These are phyloP conservation scores for Sicyos edulis DNA, from an alignment of 306 rosid species.

Conservation along the genomic window DNA sequence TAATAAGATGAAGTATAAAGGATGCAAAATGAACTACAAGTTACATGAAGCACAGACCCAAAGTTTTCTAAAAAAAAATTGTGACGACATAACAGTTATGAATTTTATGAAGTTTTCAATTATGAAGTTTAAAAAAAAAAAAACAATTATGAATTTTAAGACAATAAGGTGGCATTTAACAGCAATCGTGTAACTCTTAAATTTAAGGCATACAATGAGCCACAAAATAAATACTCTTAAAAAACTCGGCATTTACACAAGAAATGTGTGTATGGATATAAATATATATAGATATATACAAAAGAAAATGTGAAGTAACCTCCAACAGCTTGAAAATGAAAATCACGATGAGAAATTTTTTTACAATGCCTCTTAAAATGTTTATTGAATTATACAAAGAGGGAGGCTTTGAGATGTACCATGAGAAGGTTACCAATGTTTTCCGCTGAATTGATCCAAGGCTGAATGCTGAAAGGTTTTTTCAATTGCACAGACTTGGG, in stretches of 20 bases:
- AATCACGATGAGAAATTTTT: no score
- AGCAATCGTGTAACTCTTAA: neutral
- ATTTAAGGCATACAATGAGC: neutral
- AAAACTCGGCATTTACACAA: neutral
- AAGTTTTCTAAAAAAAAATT: neutral
- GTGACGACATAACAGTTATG: neutral
- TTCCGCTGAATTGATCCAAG: conserved; percentile 81
- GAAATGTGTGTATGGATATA: neutral
- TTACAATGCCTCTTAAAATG: conserved; percentile 5
- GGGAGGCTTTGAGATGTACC: conserved; percentile 40
- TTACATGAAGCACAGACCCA: neutral
- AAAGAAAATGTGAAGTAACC: neutral
- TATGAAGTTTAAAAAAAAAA: no score
- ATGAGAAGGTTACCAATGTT: conserved; percentile 89
- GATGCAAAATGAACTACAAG: conserved; percentile 1
- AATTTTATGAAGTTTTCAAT: no score
- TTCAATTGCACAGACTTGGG: conserved; percentile 64
- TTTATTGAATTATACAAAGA: neutral
- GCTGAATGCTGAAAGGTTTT: conserved; percentile 71
- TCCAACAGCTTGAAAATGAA: neutral
- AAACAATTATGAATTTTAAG: neutral
- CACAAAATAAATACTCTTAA: neutral
- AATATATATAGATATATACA: no score
- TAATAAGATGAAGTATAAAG: neutral
- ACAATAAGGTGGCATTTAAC: neutral